These are phyloP conservation scores for Pseudogymnoascus sp. DNA, from an alignment of 2,329 filamentous ascomycete species.

Conservation along the genomic window DNA sequence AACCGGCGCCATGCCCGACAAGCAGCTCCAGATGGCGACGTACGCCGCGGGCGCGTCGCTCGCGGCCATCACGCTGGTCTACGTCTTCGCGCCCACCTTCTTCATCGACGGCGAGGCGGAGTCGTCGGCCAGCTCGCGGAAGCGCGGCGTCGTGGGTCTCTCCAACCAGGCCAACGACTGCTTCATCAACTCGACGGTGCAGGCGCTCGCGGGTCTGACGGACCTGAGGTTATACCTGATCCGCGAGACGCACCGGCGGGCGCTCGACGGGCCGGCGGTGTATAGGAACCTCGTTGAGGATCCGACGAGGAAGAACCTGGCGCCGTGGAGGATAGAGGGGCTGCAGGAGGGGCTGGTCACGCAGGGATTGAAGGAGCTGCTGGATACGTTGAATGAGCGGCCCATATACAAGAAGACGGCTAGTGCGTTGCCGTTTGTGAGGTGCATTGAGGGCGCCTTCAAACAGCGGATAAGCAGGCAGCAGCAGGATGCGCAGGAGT, in stretches of 20 bases:
- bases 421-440: constrained; percentile 75
- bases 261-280: constrained; percentile 67
- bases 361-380: constrained; percentile 78
- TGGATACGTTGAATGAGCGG: constrained; percentile 86
- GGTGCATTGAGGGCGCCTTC: constrained; percentile 76
- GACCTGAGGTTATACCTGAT: constrained; percentile 89
- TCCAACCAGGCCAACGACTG: constrained; percentile 90
- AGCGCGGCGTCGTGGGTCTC: constrained; percentile 82
- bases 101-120: constrained; percentile 76
- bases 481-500: constrained; percentile 97
- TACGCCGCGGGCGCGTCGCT: constrained; percentile 95
- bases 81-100: constrained; percentile 96
- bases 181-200: constrained; percentile 93
- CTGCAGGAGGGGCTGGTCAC: constrained; percentile 79
- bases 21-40: constrained; percentile 72
- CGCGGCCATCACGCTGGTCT: constrained; percentile 88
- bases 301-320: constrained; percentile 38
- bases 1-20: constrained; percentile 60
- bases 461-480: constrained; percentile 83
- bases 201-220: constrained; percentile 81
- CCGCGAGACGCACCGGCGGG: constrained; percentile 76
- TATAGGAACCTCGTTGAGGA: constrained; percentile 55
- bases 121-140: constrained; percentile 46
- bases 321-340: constrained; percentile 54
- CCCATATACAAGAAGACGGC: constrained; percentile 93